A percentile compares a stretch with the other conserved stretches of the same genome.
Evolutionary conservation across 371 early-diverging fungal species (phyloP).

Genomic region (Homolaphlyctis polyrhiza): DNA sequence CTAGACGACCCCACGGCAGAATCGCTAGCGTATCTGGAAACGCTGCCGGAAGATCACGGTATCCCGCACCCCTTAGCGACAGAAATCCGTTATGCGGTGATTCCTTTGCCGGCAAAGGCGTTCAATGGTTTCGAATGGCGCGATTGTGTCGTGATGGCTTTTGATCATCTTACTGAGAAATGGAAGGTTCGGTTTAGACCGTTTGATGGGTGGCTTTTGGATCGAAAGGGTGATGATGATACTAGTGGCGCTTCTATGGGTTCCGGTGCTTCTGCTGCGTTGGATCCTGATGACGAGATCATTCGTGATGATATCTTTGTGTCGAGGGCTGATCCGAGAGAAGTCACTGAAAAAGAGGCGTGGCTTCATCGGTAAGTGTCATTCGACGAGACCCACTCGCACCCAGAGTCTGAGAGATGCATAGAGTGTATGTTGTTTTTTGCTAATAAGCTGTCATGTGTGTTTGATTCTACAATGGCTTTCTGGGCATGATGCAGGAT

Average conservation of each 20-base stretch:
- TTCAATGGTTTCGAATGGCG: constrained; percentile 30
- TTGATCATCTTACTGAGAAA: constrained; percentile 20
- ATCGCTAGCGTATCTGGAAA: background rate
- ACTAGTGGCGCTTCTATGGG: too few relatives aligned
- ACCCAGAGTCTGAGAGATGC: too few relatives aligned
- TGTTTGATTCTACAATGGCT: too few relatives aligned
- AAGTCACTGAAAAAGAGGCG: constrained; percentile 23
- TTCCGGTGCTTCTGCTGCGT: background rate
- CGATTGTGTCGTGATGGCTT: constrained; percentile 38
- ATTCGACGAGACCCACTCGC: too few relatives aligned
- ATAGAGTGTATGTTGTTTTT: too few relatives aligned
- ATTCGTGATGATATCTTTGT: constrained; percentile 6
- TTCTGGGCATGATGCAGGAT: constrained; percentile 17
- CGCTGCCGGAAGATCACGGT: background rate
- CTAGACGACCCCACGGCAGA: background rate
- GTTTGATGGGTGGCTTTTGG: constrained; percentile 4
- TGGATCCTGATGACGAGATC: constrained; percentile 14
- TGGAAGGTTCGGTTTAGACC: constrained; percentile 37
- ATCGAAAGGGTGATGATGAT: constrained; percentile 11
- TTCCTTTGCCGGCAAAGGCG: constrained; percentile 41
- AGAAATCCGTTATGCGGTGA: constrained; percentile 17
- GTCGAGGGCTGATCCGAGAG: constrained; percentile 6
- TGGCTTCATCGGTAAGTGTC: constrained; percentile 37
- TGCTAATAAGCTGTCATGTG: too few relatives aligned
- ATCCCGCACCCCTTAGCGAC: background rate